These are phyloP conservation scores for Kodamaea hsintzibuensis DNA, from an alignment of 805 yeast genomes.

Conservation along the genomic window DNA sequence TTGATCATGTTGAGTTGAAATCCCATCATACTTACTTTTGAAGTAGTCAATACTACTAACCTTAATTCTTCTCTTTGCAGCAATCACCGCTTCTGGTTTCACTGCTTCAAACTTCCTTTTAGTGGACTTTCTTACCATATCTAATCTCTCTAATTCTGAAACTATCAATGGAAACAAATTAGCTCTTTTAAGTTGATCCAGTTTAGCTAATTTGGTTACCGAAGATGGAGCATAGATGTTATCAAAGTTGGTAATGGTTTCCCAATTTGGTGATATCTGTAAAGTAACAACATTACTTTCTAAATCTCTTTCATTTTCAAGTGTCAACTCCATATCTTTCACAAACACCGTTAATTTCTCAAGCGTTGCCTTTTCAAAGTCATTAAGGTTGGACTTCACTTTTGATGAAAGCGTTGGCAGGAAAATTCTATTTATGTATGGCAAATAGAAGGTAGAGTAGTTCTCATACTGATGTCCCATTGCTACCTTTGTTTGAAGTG, in stretches of 20 bases:
- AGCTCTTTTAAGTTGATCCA: conserved; percentile 27
- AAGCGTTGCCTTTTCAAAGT: conserved; percentile 31
- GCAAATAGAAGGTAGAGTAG: conserved; percentile 33
- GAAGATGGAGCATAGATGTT: conserved; percentile 19
- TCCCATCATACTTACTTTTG: conserved; percentile 36
- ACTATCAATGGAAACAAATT: conserved; percentile 39
- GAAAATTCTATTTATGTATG: conserved; percentile 33
- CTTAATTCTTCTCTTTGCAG: conserved; percentile 25
- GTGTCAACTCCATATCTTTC: conserved; percentile 38
- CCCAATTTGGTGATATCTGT: conserved; percentile 38
- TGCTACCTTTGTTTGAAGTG: conserved; percentile 27
- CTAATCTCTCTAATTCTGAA: conserved; percentile 31
- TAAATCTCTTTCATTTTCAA: conserved; percentile 38
- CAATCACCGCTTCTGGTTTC: conserved; percentile 17
- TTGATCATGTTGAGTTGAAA: conserved; percentile 27
- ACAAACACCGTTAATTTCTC: conserved; percentile 40
- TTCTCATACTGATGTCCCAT: conserved; percentile 29
- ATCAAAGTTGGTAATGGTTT: conserved; percentile 28
- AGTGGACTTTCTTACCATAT: conserved; percentile 11
- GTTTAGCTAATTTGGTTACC: conserved; percentile 14
- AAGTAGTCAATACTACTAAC: conserved; percentile 40
- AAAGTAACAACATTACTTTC: conserved; percentile 30
- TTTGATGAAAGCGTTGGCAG: conserved; percentile 29
- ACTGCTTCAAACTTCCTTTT: conserved; percentile 25
- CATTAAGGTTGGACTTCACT: conserved; percentile 24